Evolutionary conservation across 495 filamentous ascomycete species (phyloP).

Genomic region (Aspergillus sclerotiicarbonarius): DNA sequence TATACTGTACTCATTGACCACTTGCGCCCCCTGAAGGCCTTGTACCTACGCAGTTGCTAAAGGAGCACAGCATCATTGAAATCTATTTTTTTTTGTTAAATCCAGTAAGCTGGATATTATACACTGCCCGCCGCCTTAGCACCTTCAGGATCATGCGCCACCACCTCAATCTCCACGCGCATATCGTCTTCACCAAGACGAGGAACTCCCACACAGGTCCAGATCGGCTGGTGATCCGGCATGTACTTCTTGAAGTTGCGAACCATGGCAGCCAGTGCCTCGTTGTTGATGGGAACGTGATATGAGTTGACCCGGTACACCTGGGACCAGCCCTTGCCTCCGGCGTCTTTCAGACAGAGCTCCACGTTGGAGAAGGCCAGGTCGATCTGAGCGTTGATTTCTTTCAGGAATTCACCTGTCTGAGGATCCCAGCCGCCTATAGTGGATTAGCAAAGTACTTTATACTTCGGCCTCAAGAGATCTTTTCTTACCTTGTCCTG

Average conservation of each 20-base stretch:
- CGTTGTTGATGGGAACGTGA: constrained; percentile 39
- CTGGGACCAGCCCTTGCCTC: constrained; percentile 57
- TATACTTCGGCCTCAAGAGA: too few species aligned
- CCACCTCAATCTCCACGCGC: constrained; percentile 58
- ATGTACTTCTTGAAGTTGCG: constrained; percentile 48
- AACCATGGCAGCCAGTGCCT: constrained; percentile 40
- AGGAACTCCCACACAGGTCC: constrained; percentile 47
- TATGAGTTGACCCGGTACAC: constrained; percentile 53
- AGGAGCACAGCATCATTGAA: too few species aligned
- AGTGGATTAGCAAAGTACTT: too few species aligned
- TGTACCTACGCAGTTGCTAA: too few species aligned
- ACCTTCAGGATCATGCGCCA: constrained; percentile 42
- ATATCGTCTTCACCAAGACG: constrained; percentile 45
- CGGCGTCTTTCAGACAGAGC: constrained; percentile 42
- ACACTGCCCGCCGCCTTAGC: too few species aligned
- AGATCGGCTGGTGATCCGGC: constrained; percentile 49
- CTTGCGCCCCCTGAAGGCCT: too few species aligned
- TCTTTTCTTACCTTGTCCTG: constrained; percentile 52
- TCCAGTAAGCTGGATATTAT: too few species aligned
- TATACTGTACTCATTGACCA: too few species aligned
- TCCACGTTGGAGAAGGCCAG: constrained; percentile 56
- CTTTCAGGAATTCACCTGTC: constrained; percentile 33
- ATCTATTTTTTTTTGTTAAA: too few species aligned
- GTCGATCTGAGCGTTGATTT: constrained; percentile 49
- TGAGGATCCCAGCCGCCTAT: constrained; percentile 52